Base-by-base conservation (phyloP, 2,329 filamentous ascomycete species). In the Fonsecaea multimorphosa region DNA sequence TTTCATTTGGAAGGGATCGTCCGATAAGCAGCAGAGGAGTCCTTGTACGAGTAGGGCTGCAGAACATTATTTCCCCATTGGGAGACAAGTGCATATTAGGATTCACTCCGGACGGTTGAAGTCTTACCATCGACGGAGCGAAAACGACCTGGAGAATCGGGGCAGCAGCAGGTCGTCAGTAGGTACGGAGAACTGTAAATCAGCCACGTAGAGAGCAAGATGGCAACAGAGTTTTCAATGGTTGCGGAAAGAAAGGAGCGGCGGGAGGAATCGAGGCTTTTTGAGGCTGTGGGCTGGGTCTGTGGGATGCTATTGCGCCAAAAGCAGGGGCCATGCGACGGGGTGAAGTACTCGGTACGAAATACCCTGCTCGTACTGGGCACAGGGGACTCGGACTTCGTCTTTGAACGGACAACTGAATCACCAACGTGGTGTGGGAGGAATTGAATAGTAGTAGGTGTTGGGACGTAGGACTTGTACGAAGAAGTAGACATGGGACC, bases 171-270 rank as follows among this genome's bases (percentile, higher is more conserved):
- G 29, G 5, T 7, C 11, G 11, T 12, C 32, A 9, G 5, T 34
- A 34, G 32, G 32, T 34, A 34, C n/a, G n/a, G n/a, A n/a, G n/a
- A n/a, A n/a, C 11, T 34, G 6, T 34, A 12, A 12, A 12, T 34
- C 2, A 34, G 32, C 32, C 11, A 34, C 32, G 11, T 34, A 34
- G 11, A 12, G 32, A 2, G 11, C 32, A 7, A 12, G 31, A n/a
- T 54, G 24, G 51, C 31, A 32, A 31, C 40, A 29, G 40, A 31
- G 24, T 58, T 51, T 29, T 27, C 40, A 49, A 14, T 32, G 24
- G 56, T 24, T 31, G 11, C 38, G 40, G 56, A 22, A 34, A 3
- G 58, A 38, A n/a, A 38, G 38, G 57, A 60, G 58, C n/a, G 32
- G 27, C 2, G 32, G 31, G 51, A 31, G 51, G 2, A n/a, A 31